These are phyloP conservation scores for Elymus sibiricus DNA, from an alignment of 176 grass and related monocot species.

Conservation along the genomic window DNA sequence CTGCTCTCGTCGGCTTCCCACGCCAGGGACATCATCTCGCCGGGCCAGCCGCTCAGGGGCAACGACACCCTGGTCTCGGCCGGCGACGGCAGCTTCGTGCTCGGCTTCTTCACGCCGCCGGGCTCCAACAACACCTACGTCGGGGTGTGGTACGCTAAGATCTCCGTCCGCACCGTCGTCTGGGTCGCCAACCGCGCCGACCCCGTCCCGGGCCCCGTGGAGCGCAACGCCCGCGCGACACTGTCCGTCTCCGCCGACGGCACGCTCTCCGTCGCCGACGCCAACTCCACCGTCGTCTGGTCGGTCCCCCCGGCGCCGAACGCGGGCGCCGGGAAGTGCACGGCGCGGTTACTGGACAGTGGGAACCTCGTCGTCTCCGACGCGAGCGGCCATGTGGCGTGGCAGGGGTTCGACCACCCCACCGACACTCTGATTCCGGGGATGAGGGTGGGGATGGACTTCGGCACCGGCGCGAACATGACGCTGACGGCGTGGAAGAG, in stretches of 20 bases:
- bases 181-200: constrained; percentile 58
- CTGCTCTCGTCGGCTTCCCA: background rate
- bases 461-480: constrained; percentile 19
- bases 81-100: constrained; percentile 32
- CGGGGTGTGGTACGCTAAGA: constrained; percentile 41
- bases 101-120: constrained; percentile 56
- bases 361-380: constrained; percentile 44
- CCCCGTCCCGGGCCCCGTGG: background rate
- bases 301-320: background rate
- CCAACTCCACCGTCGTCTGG: constrained; percentile 38
- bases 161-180: constrained; percentile 43
- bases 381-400: constrained; percentile 8
- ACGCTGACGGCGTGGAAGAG: constrained; percentile 54
- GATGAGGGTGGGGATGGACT: constrained; percentile 65
- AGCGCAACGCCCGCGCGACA: constrained; percentile 11
- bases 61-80: constrained; percentile 38
- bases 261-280: constrained; percentile 23
- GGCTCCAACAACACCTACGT: constrained; percentile 47
- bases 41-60: constrained; percentile 29
- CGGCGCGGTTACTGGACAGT: constrained; percentile 38
- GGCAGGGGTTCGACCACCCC: constrained; percentile 81
- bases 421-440: constrained; percentile 53
- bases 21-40: constrained; percentile 30
- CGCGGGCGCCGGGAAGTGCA: background rate
- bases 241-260: constrained; percentile 30